Conservation (phyloP, 306 rosid genomes). For the Cicer cuneatum region DNA sequence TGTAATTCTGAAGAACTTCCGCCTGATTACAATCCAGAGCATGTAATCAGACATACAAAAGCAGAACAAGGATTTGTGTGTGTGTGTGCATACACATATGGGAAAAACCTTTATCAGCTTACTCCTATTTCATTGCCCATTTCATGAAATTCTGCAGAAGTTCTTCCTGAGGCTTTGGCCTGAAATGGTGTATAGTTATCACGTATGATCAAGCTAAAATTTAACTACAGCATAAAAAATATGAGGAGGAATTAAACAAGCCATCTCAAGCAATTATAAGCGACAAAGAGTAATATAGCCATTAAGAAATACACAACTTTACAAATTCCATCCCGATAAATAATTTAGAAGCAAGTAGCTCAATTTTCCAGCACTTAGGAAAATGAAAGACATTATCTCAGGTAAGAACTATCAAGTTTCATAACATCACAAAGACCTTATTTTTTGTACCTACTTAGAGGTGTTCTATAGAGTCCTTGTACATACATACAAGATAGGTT, state of each 20-base stretch:
- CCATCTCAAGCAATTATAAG: constrained; percentile 29
- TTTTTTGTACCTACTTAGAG: background rate
- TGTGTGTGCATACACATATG: constrained; percentile 30
- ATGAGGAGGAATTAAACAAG: constrained; percentile 34
- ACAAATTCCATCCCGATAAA: constrained; percentile 4
- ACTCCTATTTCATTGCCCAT: constrained; percentile 87
- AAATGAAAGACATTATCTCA: constrained; percentile 24
- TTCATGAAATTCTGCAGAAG: constrained; percentile 60
- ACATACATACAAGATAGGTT: constrained; percentile 19
- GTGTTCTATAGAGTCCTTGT: background rate
- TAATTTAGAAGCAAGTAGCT: constrained; percentile 30
- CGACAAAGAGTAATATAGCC: constrained; percentile 13
- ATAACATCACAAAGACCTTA: constrained; percentile 6
- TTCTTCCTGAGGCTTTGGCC: constrained; percentile 94
- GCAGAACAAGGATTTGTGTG: constrained; percentile 23
- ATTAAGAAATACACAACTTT: constrained; percentile 32
- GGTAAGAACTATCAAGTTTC: constrained; percentile 12
- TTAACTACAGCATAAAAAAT: constrained; percentile 14
- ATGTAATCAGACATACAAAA: constrained; percentile 45
- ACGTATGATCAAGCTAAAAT: constrained; percentile 27
- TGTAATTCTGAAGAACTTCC: constrained; percentile 74
- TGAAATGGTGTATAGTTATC: constrained; percentile 49
- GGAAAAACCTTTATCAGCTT: constrained; percentile 54
- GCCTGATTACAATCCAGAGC: constrained; percentile 66
- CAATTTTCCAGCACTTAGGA: constrained; percentile 32